phyloP scores from a whole-genome alignment of 1,284 basidiomycete genomes.

The Cutaneotrichosporon daszewskae region DNA sequence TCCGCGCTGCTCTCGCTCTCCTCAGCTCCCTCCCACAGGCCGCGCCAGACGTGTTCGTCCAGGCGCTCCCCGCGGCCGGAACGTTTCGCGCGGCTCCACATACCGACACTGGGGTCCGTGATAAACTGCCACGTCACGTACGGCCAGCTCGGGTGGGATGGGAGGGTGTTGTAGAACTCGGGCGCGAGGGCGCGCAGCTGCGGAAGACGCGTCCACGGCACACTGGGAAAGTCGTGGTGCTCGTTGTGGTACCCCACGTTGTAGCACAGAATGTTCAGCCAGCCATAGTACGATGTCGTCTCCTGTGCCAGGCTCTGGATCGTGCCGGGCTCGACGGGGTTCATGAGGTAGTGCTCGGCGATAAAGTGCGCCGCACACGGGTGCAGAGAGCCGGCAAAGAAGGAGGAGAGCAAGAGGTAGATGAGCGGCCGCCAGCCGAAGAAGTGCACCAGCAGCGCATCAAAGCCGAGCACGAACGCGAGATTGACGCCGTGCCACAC shows the following conservation, averaged over 20 bases:
- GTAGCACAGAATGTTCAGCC: slow-evolving; percentile 85
- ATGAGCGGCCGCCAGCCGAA: slow-evolving; percentile 64
- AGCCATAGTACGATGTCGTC: slow-evolving; percentile 95
- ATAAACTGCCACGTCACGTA: slow-evolving; percentile 94
- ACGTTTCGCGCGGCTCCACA: slow-evolving; percentile 53
- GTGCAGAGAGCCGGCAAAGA: slow-evolving; percentile 92
- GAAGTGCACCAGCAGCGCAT: slow-evolving; percentile 61
- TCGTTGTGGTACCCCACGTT: slow-evolving; percentile 99
- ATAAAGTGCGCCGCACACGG: slow-evolving; percentile 97
- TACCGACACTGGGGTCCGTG: slow-evolving; percentile 73
- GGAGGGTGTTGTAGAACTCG: slow-evolving; percentile 87
- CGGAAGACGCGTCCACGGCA: slow-evolving; percentile 93
- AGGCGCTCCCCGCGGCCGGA: slow-evolving; percentile 33
- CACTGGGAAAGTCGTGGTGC: slow-evolving; percentile 95
- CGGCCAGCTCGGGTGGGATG: slow-evolving; percentile 85
- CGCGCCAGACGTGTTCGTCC: slow-evolving; percentile 35
- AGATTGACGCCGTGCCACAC: slow-evolving; percentile 81
- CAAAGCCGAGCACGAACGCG: slow-evolving; percentile 62
- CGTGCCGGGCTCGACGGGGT: slow-evolving; percentile 40
- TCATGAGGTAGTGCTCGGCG: slow-evolving; percentile 92
- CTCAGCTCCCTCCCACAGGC: slow-evolving; percentile 9
- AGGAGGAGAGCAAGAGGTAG: slow-evolving; percentile 80
- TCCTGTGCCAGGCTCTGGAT: slow-evolving; percentile 59
- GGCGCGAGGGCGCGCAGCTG: slow-evolving; percentile 73
- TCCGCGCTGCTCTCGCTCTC: slow-evolving; percentile 10